Evolutionary conservation across 108 stramenopile species (phyloP).

Genomic region (Skeletonema costatum): DNA sequence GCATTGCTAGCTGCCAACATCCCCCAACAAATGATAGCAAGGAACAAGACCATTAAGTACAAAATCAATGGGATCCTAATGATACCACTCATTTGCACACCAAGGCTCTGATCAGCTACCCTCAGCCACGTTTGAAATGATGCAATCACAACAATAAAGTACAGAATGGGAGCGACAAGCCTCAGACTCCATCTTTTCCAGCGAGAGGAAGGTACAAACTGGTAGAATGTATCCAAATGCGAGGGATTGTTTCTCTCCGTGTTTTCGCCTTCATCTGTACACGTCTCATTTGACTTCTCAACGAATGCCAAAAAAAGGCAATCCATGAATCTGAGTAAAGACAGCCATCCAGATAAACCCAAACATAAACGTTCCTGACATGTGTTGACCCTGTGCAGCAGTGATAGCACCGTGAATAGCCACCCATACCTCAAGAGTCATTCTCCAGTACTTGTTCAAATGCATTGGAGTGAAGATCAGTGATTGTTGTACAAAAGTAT

Average conservation of each 20-base stretch:
- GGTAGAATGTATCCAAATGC: neutral
- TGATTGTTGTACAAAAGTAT: neutral
- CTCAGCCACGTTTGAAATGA: neutral
- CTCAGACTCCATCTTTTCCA: neutral
- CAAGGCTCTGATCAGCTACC: neutral
- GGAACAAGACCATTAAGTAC: neutral
- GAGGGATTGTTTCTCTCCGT: neutral
- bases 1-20: neutral
- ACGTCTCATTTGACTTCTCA: neutral
- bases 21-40: neutral
- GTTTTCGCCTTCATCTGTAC: neutral
- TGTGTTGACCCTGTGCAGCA: neutral
- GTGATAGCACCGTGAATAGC: neutral
- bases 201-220: neutral
- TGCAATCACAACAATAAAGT: neutral
- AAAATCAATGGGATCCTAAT: neutral
- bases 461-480: neutral
- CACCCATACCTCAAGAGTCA: neutral
- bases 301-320: neutral
- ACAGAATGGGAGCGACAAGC: neutral
- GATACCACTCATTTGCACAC: neutral
- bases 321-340: constrained; percentile 1
- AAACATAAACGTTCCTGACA: neutral
- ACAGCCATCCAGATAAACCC: neutral
- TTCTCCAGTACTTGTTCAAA: neutral